phyloP scores from a whole-genome alignment of 2,329 filamentous ascomycete species.

The Gliomastix tumulicola region DNA sequence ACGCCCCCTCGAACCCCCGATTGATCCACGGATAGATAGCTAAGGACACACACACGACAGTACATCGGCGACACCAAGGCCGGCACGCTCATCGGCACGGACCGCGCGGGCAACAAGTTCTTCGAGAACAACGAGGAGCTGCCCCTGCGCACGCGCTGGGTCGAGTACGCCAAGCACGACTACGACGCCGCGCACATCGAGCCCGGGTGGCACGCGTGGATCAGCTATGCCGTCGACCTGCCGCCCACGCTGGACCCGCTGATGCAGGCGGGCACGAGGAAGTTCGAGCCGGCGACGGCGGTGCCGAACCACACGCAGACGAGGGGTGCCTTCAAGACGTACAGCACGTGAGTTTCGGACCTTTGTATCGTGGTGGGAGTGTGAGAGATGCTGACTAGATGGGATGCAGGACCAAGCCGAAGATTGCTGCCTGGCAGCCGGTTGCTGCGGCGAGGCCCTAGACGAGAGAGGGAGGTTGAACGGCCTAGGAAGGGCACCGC shows the following conservation, averaged over 20 bases:
- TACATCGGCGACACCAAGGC: slow-evolving; percentile 89
- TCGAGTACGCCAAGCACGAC: slow-evolving; percentile 89
- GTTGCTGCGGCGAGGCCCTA: slow-evolving; percentile 25
- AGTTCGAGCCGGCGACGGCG: slow-evolving; percentile 70
- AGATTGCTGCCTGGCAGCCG: slow-evolving; percentile 47
- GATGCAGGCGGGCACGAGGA: slow-evolving; percentile 56
- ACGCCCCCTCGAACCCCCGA: no score
- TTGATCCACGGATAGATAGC: no score
- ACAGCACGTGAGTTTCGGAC: slow-evolving; percentile 74
- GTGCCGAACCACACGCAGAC: slow-evolving; percentile 69
- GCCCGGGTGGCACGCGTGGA: slow-evolving; percentile 97
- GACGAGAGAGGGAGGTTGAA: neutral
- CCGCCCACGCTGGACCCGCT: slow-evolving; percentile 72
- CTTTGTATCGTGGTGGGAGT: neutral
- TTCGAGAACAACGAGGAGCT: slow-evolving; percentile 95
- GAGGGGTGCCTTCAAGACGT: slow-evolving; percentile 81
- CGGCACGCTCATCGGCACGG: slow-evolving; percentile 75
- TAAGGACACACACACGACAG: neutral
- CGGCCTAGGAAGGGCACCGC: slow-evolving; percentile 4
- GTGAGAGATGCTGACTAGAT: neutral
- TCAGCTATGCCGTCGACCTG: slow-evolving; percentile 87
- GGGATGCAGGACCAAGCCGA: slow-evolving; percentile 40
- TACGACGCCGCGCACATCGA: slow-evolving; percentile 80
- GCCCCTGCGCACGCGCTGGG: slow-evolving; percentile 93
- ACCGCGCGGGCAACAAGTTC: slow-evolving; percentile 95